Evolutionary conservation across 2,329 filamentous ascomycete genomes (phyloP), one percentile per base, ranked within the genome.

Genomic region (Gaeumannomyces tritici): DNA sequence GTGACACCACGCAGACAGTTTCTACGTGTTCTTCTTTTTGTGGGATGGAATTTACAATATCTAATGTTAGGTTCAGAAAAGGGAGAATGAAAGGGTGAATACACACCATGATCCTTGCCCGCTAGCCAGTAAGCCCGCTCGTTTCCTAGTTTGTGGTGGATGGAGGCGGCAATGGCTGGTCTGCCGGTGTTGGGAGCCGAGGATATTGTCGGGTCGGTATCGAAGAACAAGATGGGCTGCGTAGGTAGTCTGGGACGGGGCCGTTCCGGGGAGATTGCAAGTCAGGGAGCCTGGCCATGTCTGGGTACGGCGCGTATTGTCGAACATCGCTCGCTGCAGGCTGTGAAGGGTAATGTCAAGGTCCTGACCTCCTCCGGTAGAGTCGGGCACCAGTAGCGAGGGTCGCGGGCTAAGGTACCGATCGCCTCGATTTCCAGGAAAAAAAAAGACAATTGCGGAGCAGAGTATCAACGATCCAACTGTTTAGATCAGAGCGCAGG

Each of bases 291-390:
- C 18, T 47, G 18, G 21, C 21, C 42, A 12, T 47, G 18, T 47
- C 21, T 7, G 18, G 42, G 8, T 24, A n/a, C 13, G 21, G 3
- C 42, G 42, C n/a, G 7, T 18, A 9, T 51, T 51, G 42, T 24
- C 21, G 42, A 27, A 47, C 24, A 29, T 61, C 24, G 60, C 54
- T 61, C 24, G 60, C 54, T 61, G 60, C 29, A 33, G 28, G 47
- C 56, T 61, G 28, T 56, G 55, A 42, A 31, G 47, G 56, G 54
- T 55, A 35, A 57, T 56, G 60, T 61, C 60, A 61, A n/a, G n/a
- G n/a, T 57, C 60, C 29, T 62, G 61, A 35, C 61, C 29, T 26
- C 28, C 18, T 31, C 28, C 31, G 13, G 4, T 13, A 55, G 27
- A 59, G 57, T 54, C 35, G 35, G 42, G 61, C 42, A 51, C 42